A percentile compares a stretch with the other conserved stretches of the same genome.
These are phyloP conservation scores for Silene latifolia DNA, from an alignment of 148 eudicot species.

Conservation along the genomic window DNA sequence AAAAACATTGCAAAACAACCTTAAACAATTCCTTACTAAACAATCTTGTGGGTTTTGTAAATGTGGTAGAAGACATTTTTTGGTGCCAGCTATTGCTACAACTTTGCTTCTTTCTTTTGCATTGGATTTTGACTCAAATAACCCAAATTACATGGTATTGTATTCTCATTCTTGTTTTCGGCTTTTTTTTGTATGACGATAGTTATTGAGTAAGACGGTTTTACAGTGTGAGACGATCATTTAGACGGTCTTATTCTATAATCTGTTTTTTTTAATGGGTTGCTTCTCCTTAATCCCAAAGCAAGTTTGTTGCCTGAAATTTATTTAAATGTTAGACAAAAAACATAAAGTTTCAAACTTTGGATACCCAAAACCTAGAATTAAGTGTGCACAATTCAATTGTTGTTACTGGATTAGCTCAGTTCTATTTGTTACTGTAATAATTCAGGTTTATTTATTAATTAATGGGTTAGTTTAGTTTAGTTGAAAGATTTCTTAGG, in stretches of 20 bases:
- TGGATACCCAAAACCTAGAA: too few species aligned
- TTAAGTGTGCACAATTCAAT: neutral
- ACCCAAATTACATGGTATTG: slow-evolving; percentile 36
- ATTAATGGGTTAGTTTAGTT: too few species aligned
- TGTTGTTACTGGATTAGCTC: neutral
- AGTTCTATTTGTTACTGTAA: too few species aligned
- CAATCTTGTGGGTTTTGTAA: slow-evolving; percentile 26
- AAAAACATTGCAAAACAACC: neutral
- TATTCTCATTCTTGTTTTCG: neutral
- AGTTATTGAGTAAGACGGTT: neutral
- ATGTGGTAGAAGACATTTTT: slow-evolving; percentile 51
- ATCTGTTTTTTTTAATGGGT: too few species aligned
- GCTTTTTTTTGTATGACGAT: neutral
- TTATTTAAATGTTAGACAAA: too few species aligned
- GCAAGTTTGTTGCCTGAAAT: too few species aligned
- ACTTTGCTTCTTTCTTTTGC: slow-evolving; percentile 27
- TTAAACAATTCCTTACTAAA: neutral
- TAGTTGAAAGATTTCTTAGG: too few species aligned
- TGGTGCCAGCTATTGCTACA: slow-evolving; percentile 28
- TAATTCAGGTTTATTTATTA: too few species aligned
- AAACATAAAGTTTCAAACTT: too few species aligned
- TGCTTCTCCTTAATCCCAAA: too few species aligned
- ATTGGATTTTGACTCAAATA: neutral
- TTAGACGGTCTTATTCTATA: too few species aligned
- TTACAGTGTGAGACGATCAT: neutral